Conservation (phyloP, 2,329 filamentous ascomycete genomes). For the Sclerotinia borealis region DNA sequence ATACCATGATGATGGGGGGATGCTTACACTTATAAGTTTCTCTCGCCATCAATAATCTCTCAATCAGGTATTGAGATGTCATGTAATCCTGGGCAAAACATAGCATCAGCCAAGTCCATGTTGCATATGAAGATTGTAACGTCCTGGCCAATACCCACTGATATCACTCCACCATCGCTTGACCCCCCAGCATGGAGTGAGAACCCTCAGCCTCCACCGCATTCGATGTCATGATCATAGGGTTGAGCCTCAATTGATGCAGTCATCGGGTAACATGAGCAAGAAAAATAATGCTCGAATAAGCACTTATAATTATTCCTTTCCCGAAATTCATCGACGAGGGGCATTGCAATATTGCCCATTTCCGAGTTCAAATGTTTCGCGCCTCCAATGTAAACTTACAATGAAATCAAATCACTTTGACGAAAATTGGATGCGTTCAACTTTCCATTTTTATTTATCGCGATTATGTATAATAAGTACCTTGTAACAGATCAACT, state of each 20-base stretch:
- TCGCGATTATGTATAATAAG: not conserved
- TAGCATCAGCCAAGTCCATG: constrained; percentile 1
- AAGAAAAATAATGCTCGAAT: not conserved
- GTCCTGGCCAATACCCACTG: not conserved
- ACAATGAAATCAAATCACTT: not conserved
- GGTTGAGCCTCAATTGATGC: not conserved
- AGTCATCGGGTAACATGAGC: not conserved
- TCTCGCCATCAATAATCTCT: not conserved
- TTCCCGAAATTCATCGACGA: not conserved
- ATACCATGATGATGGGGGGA: not conserved
- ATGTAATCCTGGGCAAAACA: not conserved
- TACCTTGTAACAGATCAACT: not conserved
- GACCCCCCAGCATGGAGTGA: not conserved
- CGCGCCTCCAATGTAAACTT: not conserved
- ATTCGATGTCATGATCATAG: not conserved
- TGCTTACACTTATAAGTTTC: not conserved
- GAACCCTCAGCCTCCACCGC: not conserved
- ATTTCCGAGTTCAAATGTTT: not conserved
- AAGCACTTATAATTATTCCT: not conserved
- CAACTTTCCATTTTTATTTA: not conserved
- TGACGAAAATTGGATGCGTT: not conserved
- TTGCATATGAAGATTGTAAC: not conserved
- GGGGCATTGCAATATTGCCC: not conserved
- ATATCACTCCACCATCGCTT: not conserved
- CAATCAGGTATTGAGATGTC: not conserved